These are phyloP conservation scores for Candida broadrunensis DNA, from an alignment of 805 yeast genomes.

Conservation along the genomic window DNA sequence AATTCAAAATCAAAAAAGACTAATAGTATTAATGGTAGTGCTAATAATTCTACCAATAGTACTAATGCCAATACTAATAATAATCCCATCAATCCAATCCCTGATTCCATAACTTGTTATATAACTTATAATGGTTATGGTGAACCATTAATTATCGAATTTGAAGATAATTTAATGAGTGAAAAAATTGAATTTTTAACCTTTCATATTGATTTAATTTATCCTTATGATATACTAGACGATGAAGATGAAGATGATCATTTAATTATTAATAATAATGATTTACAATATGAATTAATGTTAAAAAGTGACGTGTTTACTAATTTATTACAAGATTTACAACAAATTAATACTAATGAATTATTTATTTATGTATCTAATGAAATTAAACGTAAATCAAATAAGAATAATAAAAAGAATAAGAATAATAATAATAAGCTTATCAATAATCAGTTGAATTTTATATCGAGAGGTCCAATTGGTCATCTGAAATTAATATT, in stretches of 20 bases:
- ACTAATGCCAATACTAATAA: constrained; percentile 20
- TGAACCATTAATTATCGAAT: constrained; percentile 35
- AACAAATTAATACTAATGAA: constrained; percentile 33
- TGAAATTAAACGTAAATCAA: constrained; percentile 2
- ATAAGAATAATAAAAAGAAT: constrained; percentile 2
- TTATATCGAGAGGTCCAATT: constrained; percentile 70
- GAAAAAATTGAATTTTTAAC: constrained; percentile 42
- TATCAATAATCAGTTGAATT: constrained; percentile 38
- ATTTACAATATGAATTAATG: constrained; percentile 33
- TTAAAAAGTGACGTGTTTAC: constrained; percentile 36
- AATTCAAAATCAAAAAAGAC: constrained; percentile 4
- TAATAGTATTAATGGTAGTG: background rate
- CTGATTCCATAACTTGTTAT: constrained; percentile 29
- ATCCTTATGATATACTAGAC: constrained; percentile 15
- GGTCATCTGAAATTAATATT: constrained; percentile 66
- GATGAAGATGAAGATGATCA: constrained; percentile 14
- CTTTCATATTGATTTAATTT: constrained; percentile 26
- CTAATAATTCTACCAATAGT: constrained; percentile 23
- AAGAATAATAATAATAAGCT: background rate
- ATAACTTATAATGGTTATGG: constrained; percentile 39
- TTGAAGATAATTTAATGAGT: constrained; percentile 37
- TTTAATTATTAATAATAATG: constrained; percentile 23
- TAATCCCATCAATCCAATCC: background rate
- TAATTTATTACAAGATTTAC: constrained; percentile 33
- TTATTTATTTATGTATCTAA: constrained; percentile 30